Evolutionary conservation across 345 rosid genomes (phyloP).

Genomic region (Rhodamnia argentea): DNA sequence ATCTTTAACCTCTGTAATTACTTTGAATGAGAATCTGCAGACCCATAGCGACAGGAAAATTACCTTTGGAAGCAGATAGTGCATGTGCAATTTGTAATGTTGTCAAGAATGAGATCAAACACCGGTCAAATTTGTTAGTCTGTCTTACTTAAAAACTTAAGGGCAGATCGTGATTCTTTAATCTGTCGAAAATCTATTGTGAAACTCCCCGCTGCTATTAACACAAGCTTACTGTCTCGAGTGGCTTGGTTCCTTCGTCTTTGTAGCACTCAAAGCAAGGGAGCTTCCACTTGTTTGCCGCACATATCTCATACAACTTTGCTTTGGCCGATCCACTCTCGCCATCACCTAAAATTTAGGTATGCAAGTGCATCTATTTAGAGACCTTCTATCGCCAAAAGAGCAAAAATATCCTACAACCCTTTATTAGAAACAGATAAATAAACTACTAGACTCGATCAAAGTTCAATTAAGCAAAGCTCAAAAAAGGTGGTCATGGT

Average conservation of each 20-base stretch:
- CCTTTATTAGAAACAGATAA: background rate
- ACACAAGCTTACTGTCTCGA: conserved; percentile 25
- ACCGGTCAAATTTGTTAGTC: background rate
- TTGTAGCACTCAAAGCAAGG: conserved; percentile 39
- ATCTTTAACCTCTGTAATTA: conserved; percentile 20
- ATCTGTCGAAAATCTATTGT: background rate
- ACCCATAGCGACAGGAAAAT: background rate
- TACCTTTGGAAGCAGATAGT: background rate
- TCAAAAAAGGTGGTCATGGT: background rate
- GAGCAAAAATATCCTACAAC: background rate
- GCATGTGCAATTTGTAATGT: background rate
- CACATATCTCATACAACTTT: conserved; percentile 33
- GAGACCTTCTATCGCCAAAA: background rate
- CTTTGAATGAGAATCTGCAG: conserved; percentile 39
- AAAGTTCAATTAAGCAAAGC: background rate
- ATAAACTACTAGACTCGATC: background rate
- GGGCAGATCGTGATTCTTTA: background rate
- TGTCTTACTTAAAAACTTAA: background rate
- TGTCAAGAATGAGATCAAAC: background rate
- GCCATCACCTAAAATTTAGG: conserved; percentile 7
- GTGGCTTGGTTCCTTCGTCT: conserved; percentile 40
- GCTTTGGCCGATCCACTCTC: conserved; percentile 21
- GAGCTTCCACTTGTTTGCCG: conserved; percentile 31
- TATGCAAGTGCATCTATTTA: background rate
- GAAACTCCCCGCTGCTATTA: background rate